These are phyloP conservation scores for Aspergillus niger DNA, from an alignment of 2,329 filamentous ascomycete genomes.

Conservation along the genomic window DNA sequence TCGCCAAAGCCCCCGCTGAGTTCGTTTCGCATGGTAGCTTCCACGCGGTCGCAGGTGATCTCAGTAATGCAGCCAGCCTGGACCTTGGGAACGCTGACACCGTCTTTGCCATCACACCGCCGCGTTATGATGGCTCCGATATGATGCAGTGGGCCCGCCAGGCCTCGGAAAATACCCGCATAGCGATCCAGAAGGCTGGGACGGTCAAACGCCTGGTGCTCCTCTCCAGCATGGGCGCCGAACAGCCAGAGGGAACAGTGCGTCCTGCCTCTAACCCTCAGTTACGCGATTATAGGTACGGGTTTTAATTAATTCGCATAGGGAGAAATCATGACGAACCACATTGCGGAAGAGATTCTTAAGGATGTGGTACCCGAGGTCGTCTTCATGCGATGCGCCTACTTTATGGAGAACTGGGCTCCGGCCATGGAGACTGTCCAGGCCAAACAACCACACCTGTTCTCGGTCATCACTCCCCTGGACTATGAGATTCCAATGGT, in stretches of 20 bases:
- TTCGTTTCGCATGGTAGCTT: constrained; percentile 16
- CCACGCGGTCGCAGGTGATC: constrained; percentile 14
- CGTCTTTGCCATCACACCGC: constrained; percentile 17
- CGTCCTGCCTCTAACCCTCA: not conserved
- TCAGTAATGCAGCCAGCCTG: constrained; percentile 6
- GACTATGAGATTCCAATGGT: constrained; percentile 21
- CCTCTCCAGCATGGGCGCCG: constrained; percentile 18
- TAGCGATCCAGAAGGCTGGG: constrained; percentile 10
- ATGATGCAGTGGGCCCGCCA: constrained; percentile 9
- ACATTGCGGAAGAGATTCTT: constrained; percentile 17
- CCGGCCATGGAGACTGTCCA: constrained; percentile 1
- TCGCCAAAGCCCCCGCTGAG: constrained; percentile 9
- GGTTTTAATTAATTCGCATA: not conserved
- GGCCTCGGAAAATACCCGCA: constrained; percentile 13
- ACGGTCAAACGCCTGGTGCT: constrained; percentile 16
- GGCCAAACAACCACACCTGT: constrained; percentile 11
- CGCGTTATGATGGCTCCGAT: constrained; percentile 11
- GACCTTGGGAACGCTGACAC: constrained; percentile 16
- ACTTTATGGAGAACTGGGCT: constrained; percentile 24
- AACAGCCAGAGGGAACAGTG: constrained; percentile 15
- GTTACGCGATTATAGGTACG: too few species aligned
- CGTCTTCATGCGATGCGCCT: constrained; percentile 17
- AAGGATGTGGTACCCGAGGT: constrained; percentile 14
- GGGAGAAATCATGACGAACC: constrained; percentile 22
- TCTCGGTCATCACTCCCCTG: constrained; percentile 15